A percentile compares a stretch with the other conserved stretches of the same genome.
phyloP scores from a whole-genome alignment of 2,329 filamentous ascomycete genomes.

The Calcarisporium arbuscula region DNA sequence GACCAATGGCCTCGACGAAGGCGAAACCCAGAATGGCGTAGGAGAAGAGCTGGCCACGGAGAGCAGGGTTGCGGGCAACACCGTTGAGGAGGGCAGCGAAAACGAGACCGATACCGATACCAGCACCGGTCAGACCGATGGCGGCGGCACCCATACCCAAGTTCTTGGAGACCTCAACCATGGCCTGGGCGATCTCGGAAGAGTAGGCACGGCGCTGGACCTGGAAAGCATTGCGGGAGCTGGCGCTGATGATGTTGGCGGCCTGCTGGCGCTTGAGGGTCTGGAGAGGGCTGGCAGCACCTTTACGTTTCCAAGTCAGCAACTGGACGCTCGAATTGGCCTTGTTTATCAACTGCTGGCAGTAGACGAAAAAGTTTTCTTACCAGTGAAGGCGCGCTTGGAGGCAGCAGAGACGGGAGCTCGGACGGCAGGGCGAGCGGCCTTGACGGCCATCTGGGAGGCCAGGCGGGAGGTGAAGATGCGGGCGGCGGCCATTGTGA shows the following conservation, averaged over 20 bases:
- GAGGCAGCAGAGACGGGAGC: constrained; percentile 56
- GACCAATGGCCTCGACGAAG: constrained; percentile 88
- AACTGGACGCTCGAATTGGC: constrained; percentile 27
- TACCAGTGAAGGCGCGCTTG: constrained; percentile 74
- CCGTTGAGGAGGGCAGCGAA: constrained; percentile 84
- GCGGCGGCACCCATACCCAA: constrained; percentile 82
- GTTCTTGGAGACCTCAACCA: constrained; percentile 89
- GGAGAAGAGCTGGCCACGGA: constrained; percentile 92
- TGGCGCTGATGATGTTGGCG: constrained; percentile 59
- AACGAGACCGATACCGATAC: constrained; percentile 93
- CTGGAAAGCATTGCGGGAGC: constrained; percentile 59
- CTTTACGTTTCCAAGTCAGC: constrained; percentile 31
- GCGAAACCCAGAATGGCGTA: constrained; percentile 95
- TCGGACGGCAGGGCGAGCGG: constrained; percentile 69
- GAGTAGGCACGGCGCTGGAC: constrained; percentile 70
- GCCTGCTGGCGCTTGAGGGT: constrained; percentile 69
- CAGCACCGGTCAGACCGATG: constrained; percentile 86
- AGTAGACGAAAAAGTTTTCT: constrained; percentile 31
- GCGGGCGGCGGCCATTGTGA: constrained; percentile 76
- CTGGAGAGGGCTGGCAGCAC: constrained; percentile 60
- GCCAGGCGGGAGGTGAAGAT: constrained; percentile 73
- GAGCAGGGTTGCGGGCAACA: constrained; percentile 89
- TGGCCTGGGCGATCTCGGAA: constrained; percentile 80
- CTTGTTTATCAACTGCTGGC: constrained; percentile 10
- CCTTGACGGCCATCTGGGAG: constrained; percentile 70